Percentiles rank a stretch among this genome's conserved stretches.
Conservation (phyloP, 768 basidiomycete species). For the Rhizopogon vinicolor region DNA sequence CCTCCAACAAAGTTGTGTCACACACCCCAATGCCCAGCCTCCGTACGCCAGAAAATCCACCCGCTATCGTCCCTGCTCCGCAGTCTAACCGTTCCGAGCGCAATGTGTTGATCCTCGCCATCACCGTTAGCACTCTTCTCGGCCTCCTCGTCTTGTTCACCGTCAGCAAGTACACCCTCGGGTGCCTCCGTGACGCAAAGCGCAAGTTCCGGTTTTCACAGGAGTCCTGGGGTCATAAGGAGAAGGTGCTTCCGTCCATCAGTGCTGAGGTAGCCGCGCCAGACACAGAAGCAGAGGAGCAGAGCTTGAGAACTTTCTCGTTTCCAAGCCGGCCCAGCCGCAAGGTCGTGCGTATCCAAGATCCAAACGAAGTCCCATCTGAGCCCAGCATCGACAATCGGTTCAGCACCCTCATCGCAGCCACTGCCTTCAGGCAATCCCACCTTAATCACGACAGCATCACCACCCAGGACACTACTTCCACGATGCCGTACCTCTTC, state of each 20-base stretch:
- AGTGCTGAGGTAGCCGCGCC: not conserved
- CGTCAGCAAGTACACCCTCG: not conserved
- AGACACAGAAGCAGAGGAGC: not conserved
- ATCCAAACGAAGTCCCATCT: not conserved
- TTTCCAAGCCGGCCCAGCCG: not conserved
- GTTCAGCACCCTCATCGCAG: not conserved
- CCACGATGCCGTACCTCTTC: not conserved
- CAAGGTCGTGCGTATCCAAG: not conserved
- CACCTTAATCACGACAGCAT: slow-evolving; percentile 3
- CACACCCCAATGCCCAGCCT: not conserved
- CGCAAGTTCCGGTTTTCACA: slow-evolving; percentile 4
- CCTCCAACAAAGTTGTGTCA: not conserved
- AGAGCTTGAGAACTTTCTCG: slow-evolving; percentile 1
- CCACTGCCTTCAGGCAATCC: not conserved
- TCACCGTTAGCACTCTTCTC: slow-evolving; percentile 13
- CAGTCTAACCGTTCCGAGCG: slow-evolving; percentile 1
- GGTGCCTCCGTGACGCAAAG: not conserved
- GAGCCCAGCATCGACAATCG: not conserved
- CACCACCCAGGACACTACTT: slow-evolving; percentile 1
- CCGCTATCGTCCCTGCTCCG: slow-evolving; percentile 7
- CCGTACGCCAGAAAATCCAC: slow-evolving; percentile 6
- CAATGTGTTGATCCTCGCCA: slow-evolving; percentile 1
- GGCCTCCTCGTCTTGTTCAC: slow-evolving; percentile 8
- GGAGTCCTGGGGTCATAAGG: slow-evolving; percentile 5
- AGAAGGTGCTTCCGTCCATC: not conserved